Evolutionary conservation across 202 grass and related monocot genomes (phyloP).

Genomic region (Cymbopogon flexuosus): DNA sequence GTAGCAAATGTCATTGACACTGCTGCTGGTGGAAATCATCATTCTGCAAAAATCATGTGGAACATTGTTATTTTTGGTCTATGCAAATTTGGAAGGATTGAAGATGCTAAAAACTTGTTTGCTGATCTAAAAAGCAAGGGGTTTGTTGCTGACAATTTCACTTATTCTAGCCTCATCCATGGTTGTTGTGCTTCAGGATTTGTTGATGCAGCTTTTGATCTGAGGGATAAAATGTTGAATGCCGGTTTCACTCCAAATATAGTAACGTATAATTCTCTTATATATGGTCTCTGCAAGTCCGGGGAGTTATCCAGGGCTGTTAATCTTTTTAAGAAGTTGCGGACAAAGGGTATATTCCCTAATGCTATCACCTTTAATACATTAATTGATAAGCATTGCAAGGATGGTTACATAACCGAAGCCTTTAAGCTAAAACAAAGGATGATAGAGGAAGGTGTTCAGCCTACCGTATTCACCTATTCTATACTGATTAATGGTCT

Average conservation of each 20-base stretch:
- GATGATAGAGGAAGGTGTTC: conserved; percentile 72
- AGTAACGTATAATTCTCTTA: conserved; percentile 85
- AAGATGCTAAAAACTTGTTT: conserved; percentile 65
- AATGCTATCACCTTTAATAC: conserved; percentile 82
- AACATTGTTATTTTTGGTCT: conserved; percentile 83
- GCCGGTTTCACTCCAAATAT: conserved; percentile 57
- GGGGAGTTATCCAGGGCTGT: conserved; percentile 59
- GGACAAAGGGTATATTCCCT: conserved; percentile 51
- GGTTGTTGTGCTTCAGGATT: conserved; percentile 62
- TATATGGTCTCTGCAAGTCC: conserved; percentile 87
- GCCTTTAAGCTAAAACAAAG: conserved; percentile 89
- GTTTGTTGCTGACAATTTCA: conserved; percentile 72
- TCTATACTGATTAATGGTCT: conserved; percentile 86
- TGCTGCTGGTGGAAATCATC: conserved; percentile 36
- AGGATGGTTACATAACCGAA: conserved; percentile 61
- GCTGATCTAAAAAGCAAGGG: conserved; percentile 48
- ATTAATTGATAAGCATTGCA: conserved; percentile 80
- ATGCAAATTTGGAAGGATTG: conserved; percentile 71
- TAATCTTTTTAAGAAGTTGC: conserved; percentile 76
- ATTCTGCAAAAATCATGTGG: conserved; percentile 68
- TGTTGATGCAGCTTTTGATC: conserved; percentile 62
- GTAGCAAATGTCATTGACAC: conserved; percentile 36
- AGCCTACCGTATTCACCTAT: conserved; percentile 78
- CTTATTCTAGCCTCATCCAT: conserved; percentile 83
- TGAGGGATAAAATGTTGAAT: conserved; percentile 70